A percentile compares a stretch with the other conserved stretches of the same genome.
Conservation (phyloP, 2,329 filamentous ascomycete species). For the Boeremia lycopersici region DNA sequence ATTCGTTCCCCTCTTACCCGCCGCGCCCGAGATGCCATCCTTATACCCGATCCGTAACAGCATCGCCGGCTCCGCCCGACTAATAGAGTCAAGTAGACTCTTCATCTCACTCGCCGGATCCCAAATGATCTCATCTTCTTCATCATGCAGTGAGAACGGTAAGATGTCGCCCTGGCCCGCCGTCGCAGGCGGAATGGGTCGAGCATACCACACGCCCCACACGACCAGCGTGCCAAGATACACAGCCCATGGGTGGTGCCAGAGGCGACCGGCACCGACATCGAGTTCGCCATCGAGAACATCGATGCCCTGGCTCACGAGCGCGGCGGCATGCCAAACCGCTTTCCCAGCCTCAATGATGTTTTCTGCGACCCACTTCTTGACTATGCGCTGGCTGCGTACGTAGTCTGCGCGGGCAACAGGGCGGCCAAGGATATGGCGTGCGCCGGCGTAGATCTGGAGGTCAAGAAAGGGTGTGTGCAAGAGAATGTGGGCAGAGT, state of each 20-base stretch:
- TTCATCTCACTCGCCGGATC: slow-evolving; percentile 58
- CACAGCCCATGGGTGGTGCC: slow-evolving; percentile 67
- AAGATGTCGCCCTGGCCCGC: slow-evolving; percentile 1
- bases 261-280: slow-evolving; percentile 58
- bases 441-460: slow-evolving; percentile 66
- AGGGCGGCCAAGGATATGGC: slow-evolving; percentile 63
- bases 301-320: slow-evolving; percentile 58
- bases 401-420: slow-evolving; percentile 59
- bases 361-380: slow-evolving; percentile 54
- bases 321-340: slow-evolving; percentile 60
- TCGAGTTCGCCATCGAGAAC: slow-evolving; percentile 53
- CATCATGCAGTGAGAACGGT: slow-evolving; percentile 25
- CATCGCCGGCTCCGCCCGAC: slow-evolving; percentile 47
- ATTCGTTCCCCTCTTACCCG: slow-evolving; percentile 57
- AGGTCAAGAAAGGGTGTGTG: slow-evolving; percentile 66
- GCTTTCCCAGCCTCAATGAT: slow-evolving; percentile 50
- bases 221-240: slow-evolving; percentile 64
- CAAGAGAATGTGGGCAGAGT: slow-evolving; percentile 62
- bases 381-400: slow-evolving; percentile 58
- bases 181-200: slow-evolving; percentile 18
- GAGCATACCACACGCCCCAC: slow-evolving; percentile 62
- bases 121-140: slow-evolving; percentile 59
- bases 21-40: slow-evolving; percentile 44
- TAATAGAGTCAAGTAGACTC: slow-evolving; percentile 50
- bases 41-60: slow-evolving; percentile 28